Evolutionary conservation across 805 yeast species (phyloP).

Genomic region (Yarrowia sp.): DNA sequence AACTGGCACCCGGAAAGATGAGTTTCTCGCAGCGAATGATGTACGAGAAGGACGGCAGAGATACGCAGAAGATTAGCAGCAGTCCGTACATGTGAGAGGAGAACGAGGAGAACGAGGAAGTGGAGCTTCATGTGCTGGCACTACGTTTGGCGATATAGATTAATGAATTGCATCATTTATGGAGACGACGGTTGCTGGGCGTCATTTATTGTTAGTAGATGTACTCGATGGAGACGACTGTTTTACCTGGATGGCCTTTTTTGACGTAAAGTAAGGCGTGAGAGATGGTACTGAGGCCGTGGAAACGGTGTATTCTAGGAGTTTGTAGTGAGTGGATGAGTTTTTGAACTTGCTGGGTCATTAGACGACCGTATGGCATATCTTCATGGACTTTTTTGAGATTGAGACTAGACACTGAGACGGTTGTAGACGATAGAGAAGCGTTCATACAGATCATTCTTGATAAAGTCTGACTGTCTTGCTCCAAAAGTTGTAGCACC

Average conservation of each 20-base stretch:
- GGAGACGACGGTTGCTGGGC: neutral
- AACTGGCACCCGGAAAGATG: constrained; percentile 42
- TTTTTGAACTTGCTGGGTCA: neutral
- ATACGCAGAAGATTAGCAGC: constrained; percentile 31
- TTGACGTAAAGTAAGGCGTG: neutral
- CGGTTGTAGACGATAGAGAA: neutral
- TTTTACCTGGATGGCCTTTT: neutral
- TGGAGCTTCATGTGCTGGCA: neutral
- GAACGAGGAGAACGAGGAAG: no score
- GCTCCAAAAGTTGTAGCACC: neutral
- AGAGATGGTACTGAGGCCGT: neutral
- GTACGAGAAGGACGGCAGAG: constrained; percentile 41
- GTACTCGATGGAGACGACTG: constrained; percentile 1
- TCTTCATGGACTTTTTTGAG: constrained; percentile 8
- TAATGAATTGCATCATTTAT: constrained; percentile 17
- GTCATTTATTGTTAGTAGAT: neutral
- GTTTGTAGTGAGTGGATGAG: neutral
- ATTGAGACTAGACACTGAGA: neutral
- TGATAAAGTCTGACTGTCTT: no score
- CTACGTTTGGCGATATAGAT: constrained; percentile 12
- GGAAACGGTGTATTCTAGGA: neutral
- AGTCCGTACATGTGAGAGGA: constrained; percentile 31
- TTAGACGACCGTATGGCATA: neutral
- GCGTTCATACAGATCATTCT: neutral
- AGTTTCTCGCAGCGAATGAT: constrained; percentile 44